Percentiles rank a stretch among this genome's conserved stretches.
These are phyloP conservation scores for Backusella sp. DNA, from an alignment of 192 early-diverging fungal species.

Conservation along the genomic window DNA sequence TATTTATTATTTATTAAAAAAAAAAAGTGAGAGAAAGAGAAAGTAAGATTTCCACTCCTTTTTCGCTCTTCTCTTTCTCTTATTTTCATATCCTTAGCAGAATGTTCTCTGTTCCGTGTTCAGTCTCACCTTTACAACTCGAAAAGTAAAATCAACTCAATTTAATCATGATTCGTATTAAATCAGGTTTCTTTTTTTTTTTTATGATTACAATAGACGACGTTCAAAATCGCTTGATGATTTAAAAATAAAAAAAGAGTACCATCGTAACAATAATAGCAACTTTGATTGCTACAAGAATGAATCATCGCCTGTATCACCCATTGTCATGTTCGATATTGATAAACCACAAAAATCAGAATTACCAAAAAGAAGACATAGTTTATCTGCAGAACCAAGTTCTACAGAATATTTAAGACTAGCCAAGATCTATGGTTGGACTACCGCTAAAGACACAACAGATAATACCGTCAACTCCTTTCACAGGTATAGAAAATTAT, in stretches of 20 bases:
- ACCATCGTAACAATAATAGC: neutral
- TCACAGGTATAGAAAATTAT: neutral
- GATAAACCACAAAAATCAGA: neutral
- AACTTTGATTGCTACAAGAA: neutral
- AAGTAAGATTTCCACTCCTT: conserved; percentile 1
- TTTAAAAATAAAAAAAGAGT: neutral
- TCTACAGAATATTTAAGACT: conserved; percentile 40
- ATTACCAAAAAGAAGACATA: conserved; percentile 34
- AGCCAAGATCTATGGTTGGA: conserved; percentile 48
- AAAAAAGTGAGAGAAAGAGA: neutral
- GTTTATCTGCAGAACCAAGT: conserved; percentile 41
- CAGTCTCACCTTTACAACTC: neutral
- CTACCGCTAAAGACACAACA: conserved; percentile 17
- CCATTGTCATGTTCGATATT: neutral
- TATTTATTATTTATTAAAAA: conserved; percentile 2
- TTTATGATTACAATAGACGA: conserved; percentile 10
- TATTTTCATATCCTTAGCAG: neutral
- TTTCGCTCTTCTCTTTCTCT: neutral
- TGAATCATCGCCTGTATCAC: neutral
- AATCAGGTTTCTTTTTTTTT: neutral
- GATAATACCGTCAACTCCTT: neutral
- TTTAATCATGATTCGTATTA: neutral
- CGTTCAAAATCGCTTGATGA: conserved; percentile 27
- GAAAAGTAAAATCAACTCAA: neutral
- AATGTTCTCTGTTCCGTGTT: neutral